These are phyloP conservation scores for Candida mesenterica DNA, from an alignment of 1,139 yeast species.

Conservation along the genomic window DNA sequence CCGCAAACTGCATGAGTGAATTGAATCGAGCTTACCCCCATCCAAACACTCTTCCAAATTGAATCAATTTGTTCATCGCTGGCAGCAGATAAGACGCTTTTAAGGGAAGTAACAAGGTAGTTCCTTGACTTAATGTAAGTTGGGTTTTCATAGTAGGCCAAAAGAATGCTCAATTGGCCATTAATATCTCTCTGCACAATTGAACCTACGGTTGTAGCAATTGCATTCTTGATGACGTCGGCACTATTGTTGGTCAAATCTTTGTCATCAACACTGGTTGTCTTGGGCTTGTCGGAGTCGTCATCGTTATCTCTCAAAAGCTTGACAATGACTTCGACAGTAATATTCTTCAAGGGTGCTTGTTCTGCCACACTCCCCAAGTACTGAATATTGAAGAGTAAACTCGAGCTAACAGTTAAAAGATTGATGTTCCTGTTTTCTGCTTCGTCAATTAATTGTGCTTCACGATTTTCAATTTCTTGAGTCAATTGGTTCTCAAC, in stretches of 20 bases:
- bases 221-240: slow-evolving; percentile 41
- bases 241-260: slow-evolving; percentile 24
- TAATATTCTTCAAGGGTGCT: slow-evolving; percentile 8
- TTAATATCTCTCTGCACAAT: slow-evolving; percentile 35
- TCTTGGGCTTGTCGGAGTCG: no score
- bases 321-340: slow-evolving; percentile 7
- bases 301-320: slow-evolving; percentile 10
- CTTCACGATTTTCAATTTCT: slow-evolving; percentile 30
- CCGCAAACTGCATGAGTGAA: slow-evolving; percentile 15
- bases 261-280: slow-evolving; percentile 11
- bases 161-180: slow-evolving; percentile 14
- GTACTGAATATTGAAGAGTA: slow-evolving; percentile 35
- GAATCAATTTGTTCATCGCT: slow-evolving; percentile 8
- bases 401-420: slow-evolving; percentile 13
- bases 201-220: slow-evolving; percentile 56
- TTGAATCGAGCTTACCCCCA: slow-evolving; percentile 7
- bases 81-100: slow-evolving; percentile 9
- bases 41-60: slow-evolving; percentile 16
- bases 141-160: slow-evolving; percentile 10
- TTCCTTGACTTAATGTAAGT: slow-evolving; percentile 9
- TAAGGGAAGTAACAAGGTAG: slow-evolving; percentile 13
- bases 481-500: slow-evolving; percentile 28
- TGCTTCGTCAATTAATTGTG: slow-evolving; percentile 23
- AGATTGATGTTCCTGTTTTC: slow-evolving; percentile 19
- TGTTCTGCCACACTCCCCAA: slow-evolving; percentile 47